phyloP scores from a whole-genome alignment of 2,329 filamentous ascomycete genomes.

The Alternaria burnsii region DNA sequence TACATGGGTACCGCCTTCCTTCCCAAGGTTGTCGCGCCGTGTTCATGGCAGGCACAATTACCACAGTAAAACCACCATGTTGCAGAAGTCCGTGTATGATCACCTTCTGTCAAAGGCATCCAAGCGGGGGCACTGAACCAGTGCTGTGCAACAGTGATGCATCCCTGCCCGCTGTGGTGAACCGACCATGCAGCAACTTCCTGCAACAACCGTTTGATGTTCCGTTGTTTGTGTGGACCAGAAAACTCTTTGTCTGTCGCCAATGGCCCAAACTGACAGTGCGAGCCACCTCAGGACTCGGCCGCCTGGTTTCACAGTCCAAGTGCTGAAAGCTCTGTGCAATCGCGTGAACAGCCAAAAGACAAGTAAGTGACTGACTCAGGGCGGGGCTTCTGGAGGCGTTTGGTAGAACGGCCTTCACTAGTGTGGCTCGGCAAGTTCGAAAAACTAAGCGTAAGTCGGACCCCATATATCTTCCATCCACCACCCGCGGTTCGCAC shows the following conservation, averaged over 20 bases:
- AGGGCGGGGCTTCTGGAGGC: slow-evolving; percentile 10
- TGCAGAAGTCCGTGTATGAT: background rate
- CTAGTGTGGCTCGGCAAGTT: slow-evolving; percentile 27
- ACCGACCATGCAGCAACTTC: background rate
- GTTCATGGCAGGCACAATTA: background rate
- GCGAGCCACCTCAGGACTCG: background rate
- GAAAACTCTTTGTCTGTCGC: slow-evolving; percentile 6
- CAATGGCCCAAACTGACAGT: background rate
- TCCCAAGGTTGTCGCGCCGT: background rate
- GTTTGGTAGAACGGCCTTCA: slow-evolving; percentile 10
- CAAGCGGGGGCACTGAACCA: background rate
- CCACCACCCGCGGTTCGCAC: slow-evolving; percentile 25
- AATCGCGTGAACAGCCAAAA: background rate
- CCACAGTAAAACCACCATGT: background rate
- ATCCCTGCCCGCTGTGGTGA: background rate
- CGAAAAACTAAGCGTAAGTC: slow-evolving; percentile 20
- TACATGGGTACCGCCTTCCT: background rate
- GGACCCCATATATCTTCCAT: slow-evolving; percentile 27
- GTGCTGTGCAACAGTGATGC: background rate
- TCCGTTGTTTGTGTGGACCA: slow-evolving; percentile 4
- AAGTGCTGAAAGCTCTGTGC: background rate
- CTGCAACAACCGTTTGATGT: background rate
- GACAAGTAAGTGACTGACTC: background rate
- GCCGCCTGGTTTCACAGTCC: background rate
- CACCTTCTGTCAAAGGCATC: background rate